Evolutionary conservation across 148 eudicot genomes (phyloP), one percentile per base, ranked within the genome.

Genomic region (Drosera capensis): DNA sequence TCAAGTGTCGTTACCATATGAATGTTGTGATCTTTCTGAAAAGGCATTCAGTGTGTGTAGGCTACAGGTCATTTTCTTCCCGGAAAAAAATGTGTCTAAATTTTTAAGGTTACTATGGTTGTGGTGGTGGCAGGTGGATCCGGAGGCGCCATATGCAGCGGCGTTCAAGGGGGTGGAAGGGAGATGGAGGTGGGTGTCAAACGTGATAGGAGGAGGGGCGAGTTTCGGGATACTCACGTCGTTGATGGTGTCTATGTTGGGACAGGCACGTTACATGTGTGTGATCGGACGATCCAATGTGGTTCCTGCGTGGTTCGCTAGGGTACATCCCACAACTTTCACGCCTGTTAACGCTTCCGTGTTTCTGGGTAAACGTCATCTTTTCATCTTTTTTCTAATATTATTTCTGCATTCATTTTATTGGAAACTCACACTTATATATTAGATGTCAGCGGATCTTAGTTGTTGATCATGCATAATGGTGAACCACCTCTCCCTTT

Each of bases 171-270:
- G 42, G 20, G 65, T 74, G 35, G 92, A n/a, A n/a, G n/a, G n/a
- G n/a, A n/a, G 92, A 9, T 88, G 96, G 96, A 68, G 58, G 37
- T 88, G 97, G 97, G 92, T 79, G 8, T 63, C 78, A 52, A 76
- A 75, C 49, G 55, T 83, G 20, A 86, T 88, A 40, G 94, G 86
- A 14, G 79, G 54, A 0, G 96, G 94, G 6, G 97, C 97, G 41
- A 65, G 80, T 54, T 57, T 83, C 36, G 97, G 97, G 11, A 83
- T 88, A 43, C 61, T 79, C 21, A 78, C 97, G 1, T 85, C 87
- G n/a, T 72, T 88, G 5, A 56, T 88, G 62, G 96, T 83, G 7
- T 81, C 92, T 41, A 81, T 75, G 82, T 79, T 88, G 40, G 94
- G 97, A 20, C 97, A 83, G 58, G 86, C 97, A 20, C 68, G 94